phyloP scores from a whole-genome alignment of 108 stramenopile genomes.

The Nannochloropsis salina region DNA sequence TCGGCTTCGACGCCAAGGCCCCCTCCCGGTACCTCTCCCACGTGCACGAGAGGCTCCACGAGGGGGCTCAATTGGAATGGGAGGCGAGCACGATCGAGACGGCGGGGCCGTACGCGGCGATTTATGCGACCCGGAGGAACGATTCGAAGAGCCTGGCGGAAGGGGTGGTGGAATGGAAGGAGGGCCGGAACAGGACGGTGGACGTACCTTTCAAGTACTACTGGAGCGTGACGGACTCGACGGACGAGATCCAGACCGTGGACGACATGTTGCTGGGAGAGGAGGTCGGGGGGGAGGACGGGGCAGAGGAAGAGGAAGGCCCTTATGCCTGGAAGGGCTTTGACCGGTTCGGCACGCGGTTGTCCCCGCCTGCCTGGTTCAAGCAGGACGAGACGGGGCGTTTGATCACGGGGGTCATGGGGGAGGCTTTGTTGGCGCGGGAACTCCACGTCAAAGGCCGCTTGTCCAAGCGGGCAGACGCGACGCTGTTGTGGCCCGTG shows the following conservation, averaged over 20 bases:
- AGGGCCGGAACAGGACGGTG: background rate
- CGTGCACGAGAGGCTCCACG: background rate
- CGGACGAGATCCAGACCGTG: background rate
- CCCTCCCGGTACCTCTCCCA: background rate
- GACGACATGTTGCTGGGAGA: background rate
- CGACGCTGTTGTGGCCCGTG: background rate
- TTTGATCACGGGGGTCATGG: background rate
- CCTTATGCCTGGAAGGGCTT: background rate
- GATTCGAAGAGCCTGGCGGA: background rate
- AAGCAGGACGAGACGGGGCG: background rate
- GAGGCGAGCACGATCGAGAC: background rate
- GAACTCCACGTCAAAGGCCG: background rate
- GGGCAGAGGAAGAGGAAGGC: background rate
- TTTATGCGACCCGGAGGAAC: background rate
- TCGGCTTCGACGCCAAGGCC: conserved; percentile 6
- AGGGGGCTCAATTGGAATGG: background rate
- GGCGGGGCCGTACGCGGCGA: background rate
- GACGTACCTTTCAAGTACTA: background rate
- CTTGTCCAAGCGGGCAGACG: background rate
- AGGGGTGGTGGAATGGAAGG: conserved; percentile 10
- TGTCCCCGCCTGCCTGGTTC: background rate
- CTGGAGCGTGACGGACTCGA: conserved; percentile 17
- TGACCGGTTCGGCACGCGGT: background rate
- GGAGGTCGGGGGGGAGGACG: background rate
- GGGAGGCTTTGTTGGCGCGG: background rate